Evolutionary conservation across 2,329 filamentous ascomycete genomes (phyloP).

Genomic region (Neonectria neomacrospora): DNA sequence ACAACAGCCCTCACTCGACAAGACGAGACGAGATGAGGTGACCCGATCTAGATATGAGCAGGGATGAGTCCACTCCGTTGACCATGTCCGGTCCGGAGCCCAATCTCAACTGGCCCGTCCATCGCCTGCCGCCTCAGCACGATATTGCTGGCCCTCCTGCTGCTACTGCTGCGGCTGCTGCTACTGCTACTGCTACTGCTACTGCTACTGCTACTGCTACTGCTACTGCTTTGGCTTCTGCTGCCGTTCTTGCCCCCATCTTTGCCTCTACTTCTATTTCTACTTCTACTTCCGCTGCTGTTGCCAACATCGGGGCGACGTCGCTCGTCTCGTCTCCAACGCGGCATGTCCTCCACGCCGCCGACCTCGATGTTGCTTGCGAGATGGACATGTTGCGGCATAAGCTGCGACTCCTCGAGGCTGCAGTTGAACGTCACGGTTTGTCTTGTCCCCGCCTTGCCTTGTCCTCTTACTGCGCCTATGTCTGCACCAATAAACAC

Average conservation of each 20-base stretch:
- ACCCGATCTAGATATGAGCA: slow-evolving; percentile 46
- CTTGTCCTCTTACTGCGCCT: slow-evolving; percentile 21
- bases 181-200: neutral
- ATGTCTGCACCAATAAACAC: slow-evolving; percentile 18
- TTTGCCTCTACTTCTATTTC: neutral
- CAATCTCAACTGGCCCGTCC: slow-evolving; percentile 47
- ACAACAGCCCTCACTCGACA: slow-evolving; percentile 41
- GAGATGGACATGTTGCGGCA: slow-evolving; percentile 67
- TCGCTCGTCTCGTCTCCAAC: slow-evolving; percentile 60
- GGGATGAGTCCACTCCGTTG: slow-evolving; percentile 47
- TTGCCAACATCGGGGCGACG: slow-evolving; percentile 62
- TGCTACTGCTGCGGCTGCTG: slow-evolving; percentile 2
- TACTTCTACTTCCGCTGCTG: neutral
- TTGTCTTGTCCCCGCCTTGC: slow-evolving; percentile 40
- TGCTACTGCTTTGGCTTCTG: neutral
- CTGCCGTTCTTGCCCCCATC: neutral
- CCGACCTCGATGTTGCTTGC: slow-evolving; percentile 57
- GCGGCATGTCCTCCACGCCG: slow-evolving; percentile 60
- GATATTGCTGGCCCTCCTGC: slow-evolving; percentile 8
- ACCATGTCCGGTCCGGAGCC: slow-evolving; percentile 47
- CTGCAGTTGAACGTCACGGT: slow-evolving; percentile 62
- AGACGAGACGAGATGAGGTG: slow-evolving; percentile 46
- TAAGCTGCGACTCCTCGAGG: slow-evolving; percentile 62
- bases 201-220: slow-evolving; percentile 1
- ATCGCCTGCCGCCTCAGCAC: slow-evolving; percentile 59